A percentile compares a stretch with the other conserved stretches of the same genome.
Conservation (phyloP, 1,139 yeast species). For the Ogataea hybrid region DNA sequence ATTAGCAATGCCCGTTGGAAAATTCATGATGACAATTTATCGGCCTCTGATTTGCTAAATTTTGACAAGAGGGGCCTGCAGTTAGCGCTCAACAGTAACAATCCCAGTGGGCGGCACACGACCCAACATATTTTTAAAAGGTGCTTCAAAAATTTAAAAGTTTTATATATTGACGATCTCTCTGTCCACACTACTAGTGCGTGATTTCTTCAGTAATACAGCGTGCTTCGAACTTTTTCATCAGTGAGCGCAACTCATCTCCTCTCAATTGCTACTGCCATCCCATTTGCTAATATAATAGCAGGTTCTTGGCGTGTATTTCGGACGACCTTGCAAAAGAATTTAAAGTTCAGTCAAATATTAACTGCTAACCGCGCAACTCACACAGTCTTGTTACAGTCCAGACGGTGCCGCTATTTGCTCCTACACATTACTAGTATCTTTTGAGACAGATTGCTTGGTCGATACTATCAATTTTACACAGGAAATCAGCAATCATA, state of each 20-base stretch:
- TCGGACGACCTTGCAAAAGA: not conserved
- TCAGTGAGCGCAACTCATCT: not conserved
- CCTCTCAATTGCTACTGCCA: conserved; percentile 1
- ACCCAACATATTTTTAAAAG: not conserved
- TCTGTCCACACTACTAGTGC: not conserved
- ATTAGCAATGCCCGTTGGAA: not conserved
- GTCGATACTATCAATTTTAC: not conserved
- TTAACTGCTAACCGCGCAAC: no score
- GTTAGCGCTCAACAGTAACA: not conserved
- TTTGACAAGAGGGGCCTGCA: not conserved
- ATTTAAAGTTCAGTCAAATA: no score
- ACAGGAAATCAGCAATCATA: not conserved
- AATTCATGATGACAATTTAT: conserved; percentile 1
- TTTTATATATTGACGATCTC: not conserved
- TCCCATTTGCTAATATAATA: not conserved
- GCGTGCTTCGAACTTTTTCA: not conserved
- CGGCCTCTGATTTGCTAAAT: conserved; percentile 1
- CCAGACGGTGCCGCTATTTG: no score
- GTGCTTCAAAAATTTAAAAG: not conserved
- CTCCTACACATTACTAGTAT: no score
- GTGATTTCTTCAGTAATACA: not conserved
- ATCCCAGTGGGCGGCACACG: not conserved
- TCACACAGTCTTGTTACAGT: no score
- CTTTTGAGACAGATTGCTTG: not conserved
- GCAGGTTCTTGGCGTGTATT: conserved; percentile 3